Evolutionary conservation across 1,284 basidiomycete genomes (phyloP), one percentile per base, ranked within the genome.

Genomic region (Filobasidium uniguttulatum): DNA sequence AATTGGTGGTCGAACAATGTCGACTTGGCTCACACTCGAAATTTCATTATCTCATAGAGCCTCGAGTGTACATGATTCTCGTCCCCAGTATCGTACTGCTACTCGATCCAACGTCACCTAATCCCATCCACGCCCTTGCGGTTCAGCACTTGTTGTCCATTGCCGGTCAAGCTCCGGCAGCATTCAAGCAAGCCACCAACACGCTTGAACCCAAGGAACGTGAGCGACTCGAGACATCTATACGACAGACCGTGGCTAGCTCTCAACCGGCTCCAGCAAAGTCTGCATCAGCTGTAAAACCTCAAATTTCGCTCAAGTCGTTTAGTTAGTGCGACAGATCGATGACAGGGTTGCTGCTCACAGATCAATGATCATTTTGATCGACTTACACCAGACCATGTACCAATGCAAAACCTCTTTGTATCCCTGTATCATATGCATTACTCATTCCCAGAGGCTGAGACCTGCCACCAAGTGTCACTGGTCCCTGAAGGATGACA

Each of bases 171-270:
- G 77, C 82, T 2, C 85, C 90, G 0, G 65, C 71, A 3, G 77
- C 83, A 15, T 96, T 97, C 77, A 90, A 87, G 64, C 84, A 89
- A 44, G 88, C 85, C 2, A 83, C 85, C 3, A 75, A 71, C 2
- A 79, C 78, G 31, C 73, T 97, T 44, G 78, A 82, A 15, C 66
- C 73, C 7, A 67, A 74, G 0, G 74, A 76, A 15, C 71, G 79
- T 49, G 79, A 82, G 33, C 65, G 76, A 17, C 68, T 97, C 46
- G 91, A 97, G 64, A 74, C 75, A 33, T 81, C 83, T 0, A 78
- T 96, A 30, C 75, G 90, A 54, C 80, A 81, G 46, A 82, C 81
- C 5, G 74, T 91, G 0, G 80, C 78, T 22, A 72, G 72, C 12
- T 65, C 64, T 22, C 55, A 55, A 44, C 54, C 64, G 7, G 59